phyloP scores from a whole-genome alignment of 306 rosid genomes.

The Chamaecrista fasciculata region DNA sequence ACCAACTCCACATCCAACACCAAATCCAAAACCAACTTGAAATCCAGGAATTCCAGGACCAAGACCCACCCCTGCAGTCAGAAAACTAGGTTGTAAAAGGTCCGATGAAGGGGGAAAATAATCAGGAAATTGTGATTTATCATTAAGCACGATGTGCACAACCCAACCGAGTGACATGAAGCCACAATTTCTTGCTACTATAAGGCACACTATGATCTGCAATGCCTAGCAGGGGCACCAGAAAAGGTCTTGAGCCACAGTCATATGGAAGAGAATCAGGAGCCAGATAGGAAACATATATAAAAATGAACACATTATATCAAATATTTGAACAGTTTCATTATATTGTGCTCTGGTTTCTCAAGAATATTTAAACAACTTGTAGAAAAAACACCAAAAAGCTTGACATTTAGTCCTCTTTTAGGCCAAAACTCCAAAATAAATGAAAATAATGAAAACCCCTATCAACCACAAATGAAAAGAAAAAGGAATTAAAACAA shows the following conservation, averaged over 20 bases:
- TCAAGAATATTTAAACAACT: no score
- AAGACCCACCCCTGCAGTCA: constrained; percentile 63
- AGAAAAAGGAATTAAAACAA: not conserved
- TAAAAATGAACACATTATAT: not conserved
- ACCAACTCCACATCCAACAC: constrained; percentile 89
- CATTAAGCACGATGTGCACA: not conserved
- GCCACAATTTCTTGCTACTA: constrained; percentile 5
- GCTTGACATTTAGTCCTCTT: no score
- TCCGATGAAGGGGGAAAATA: not conserved
- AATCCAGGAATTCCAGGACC: constrained; percentile 90
- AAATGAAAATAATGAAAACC: no score
- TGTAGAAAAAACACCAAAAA: no score
- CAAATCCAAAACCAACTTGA: constrained; percentile 77
- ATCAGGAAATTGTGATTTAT: no score
- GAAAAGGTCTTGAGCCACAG: not conserved
- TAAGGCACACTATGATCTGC: constrained; percentile 1
- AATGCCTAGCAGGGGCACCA: not conserved
- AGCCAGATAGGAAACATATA: not conserved
- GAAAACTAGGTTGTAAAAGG: constrained; percentile 5
- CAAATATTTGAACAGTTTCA: not conserved
- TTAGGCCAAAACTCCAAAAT: no score
- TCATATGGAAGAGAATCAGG: not conserved
- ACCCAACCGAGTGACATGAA: not conserved
- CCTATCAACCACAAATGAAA: no score
- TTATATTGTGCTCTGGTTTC: no score